Conservation (phyloP, 192 early-diverging fungal species). For the Entomortierella parvispora region DNA sequence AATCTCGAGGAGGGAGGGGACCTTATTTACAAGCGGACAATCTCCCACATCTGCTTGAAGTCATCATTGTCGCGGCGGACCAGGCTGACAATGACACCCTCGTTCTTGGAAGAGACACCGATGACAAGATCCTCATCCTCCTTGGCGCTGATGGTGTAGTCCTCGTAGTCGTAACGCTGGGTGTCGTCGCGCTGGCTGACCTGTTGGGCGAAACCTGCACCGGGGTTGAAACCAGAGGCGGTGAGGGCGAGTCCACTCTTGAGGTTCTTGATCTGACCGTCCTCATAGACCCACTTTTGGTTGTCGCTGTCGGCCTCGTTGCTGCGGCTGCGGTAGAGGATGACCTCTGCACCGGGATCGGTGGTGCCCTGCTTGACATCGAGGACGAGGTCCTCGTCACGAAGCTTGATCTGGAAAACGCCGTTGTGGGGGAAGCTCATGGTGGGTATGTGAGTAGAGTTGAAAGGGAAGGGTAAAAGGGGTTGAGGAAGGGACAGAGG, state of each 20-base stretch:
- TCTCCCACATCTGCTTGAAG: slow-evolving; percentile 10
- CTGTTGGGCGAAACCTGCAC: not conserved
- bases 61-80: slow-evolving; percentile 14
- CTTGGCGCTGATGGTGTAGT: slow-evolving; percentile 15
- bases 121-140: slow-evolving; percentile 14
- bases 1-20: no score
- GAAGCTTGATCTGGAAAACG: slow-evolving; percentile 12
- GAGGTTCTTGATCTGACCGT: slow-evolving; percentile 9
- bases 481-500: not conserved
- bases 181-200: not conserved
- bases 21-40: not conserved
- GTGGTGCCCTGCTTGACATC: not conserved
- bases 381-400: slow-evolving; percentile 14
- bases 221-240: not conserved
- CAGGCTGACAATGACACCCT: not conserved
- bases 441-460: slow-evolving; percentile 1
- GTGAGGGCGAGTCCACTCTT: slow-evolving; percentile 19
- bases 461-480: not conserved
- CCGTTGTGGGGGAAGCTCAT: slow-evolving; percentile 7
- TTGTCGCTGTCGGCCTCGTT: not conserved
- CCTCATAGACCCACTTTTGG: slow-evolving; percentile 21
- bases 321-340: not conserved
- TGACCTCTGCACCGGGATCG: slow-evolving; percentile 8
- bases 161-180: slow-evolving; percentile 10
- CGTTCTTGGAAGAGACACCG: not conserved